A percentile compares a stretch with the other conserved stretches of the same genome.
Evolutionary conservation across 306 rosid species (phyloP).

Genomic region (Dryas octopetala): DNA sequence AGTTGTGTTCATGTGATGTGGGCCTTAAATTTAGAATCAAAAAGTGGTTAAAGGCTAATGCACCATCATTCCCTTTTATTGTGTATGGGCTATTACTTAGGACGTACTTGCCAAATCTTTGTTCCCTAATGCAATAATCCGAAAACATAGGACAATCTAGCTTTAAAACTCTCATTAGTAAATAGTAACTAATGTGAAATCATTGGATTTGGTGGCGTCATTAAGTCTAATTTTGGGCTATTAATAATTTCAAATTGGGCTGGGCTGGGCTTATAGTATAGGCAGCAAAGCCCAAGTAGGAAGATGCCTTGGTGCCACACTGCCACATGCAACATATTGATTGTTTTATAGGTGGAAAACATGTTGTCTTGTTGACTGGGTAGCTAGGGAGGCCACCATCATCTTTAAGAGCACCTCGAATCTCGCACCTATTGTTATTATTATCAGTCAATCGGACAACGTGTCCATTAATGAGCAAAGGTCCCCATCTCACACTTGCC

Average conservation of each 20-base stretch:
- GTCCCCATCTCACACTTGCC: not conserved
- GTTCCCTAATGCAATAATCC: not conserved
- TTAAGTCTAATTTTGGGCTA: not conserved
- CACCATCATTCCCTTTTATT: not conserved
- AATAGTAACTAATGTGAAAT: no score
- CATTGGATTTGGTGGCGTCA: no score
- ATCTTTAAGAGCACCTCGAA: conserved; percentile 25
- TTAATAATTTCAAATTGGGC: not conserved
- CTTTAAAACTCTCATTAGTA: not conserved
- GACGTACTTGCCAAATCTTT: conserved; percentile 3
- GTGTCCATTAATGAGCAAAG: conserved; percentile 19
- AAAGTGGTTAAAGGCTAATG: not conserved
- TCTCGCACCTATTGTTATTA: conserved; percentile 14
- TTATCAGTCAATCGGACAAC: conserved; percentile 8
- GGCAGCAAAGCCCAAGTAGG: not conserved
- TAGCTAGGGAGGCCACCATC: not conserved
- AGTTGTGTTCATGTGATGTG: not conserved
- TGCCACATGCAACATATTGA: conserved; percentile 15
- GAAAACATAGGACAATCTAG: not conserved
- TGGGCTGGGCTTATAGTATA: no score
- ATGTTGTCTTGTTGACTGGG: not conserved
- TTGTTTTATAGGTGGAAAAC: not conserved
- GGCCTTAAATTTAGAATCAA: not conserved
- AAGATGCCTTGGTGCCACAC: not conserved
- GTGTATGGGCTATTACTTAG: not conserved